Evolutionary conservation across 164 flowering plant genomes (phyloP).

Genomic region (Sedum album): DNA sequence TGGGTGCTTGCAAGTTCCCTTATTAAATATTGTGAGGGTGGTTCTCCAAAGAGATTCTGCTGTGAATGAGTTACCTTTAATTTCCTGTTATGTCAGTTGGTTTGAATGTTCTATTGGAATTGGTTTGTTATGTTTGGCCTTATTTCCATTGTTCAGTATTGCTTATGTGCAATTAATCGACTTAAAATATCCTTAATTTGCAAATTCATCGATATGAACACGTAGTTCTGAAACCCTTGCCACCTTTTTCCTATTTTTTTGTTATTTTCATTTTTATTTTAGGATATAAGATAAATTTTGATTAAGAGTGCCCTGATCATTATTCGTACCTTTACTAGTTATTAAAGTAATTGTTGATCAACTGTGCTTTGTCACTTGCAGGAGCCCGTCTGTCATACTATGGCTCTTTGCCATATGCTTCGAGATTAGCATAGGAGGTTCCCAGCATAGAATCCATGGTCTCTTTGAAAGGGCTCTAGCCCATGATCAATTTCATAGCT

Average conservation of each 20-base stretch:
- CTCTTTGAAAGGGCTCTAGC: conserved; percentile 80
- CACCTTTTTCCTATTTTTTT: too few relatives aligned
- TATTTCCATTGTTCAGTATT: too few relatives aligned
- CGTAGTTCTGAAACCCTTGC: too few relatives aligned
- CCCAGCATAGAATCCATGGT: conserved; percentile 68
- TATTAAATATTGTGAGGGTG: not conserved
- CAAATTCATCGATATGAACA: too few relatives aligned
- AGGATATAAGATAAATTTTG: too few relatives aligned
- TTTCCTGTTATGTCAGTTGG: too few relatives aligned
- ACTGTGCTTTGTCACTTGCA: conserved; percentile 19
- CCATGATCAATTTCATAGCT: conserved; percentile 41
- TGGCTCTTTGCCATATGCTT: conserved; percentile 60
- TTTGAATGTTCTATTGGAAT: not conserved
- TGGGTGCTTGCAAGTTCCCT: not conserved
- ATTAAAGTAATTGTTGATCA: not conserved
- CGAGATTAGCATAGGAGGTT: conserved; percentile 56
- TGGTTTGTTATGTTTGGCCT: too few relatives aligned
- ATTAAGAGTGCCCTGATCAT: not conserved
- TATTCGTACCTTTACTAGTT: not conserved
- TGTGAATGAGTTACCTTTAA: not conserved
- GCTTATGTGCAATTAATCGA: too few relatives aligned
- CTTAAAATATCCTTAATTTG: too few relatives aligned
- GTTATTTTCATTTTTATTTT: too few relatives aligned
- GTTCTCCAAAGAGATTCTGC: not conserved
- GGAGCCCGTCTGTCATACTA: conserved; percentile 69